Evolutionary conservation across 2,329 filamentous ascomycete genomes (phyloP), one percentile per base, ranked within the genome.

Genomic region (Aureobasidium pullulans): DNA sequence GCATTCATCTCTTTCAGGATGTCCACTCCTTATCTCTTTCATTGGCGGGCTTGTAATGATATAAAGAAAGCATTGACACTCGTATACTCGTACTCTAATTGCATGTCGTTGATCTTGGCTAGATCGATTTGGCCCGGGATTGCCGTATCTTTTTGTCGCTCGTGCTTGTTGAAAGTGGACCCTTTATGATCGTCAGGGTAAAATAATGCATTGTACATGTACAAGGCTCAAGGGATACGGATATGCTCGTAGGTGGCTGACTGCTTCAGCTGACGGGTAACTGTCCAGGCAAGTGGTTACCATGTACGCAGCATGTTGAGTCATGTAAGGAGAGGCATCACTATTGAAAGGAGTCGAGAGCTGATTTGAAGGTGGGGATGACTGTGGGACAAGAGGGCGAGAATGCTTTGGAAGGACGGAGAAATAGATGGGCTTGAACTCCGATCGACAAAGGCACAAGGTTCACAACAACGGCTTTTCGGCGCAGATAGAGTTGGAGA

Each of bases 371-470:
- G 10, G 23, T 11, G 15, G 23, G 13, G 49, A 23, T 23, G 49
- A 11, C 29, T 46, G 52, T 28, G 31, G 40, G 40, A 53, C 34
- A 44, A 29, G 39, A 15, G n/a, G 32, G 52, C n/a, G 19, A 16
- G 52, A 57, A 57, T n/a, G 52, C 29, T 44, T 44, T 44, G 52
- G 52, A 57, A 57, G 15, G 31, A 36, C 52, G 52, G 52, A 46
- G 52, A 57, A 57, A 34, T 36, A 36, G 40, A 54, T 34, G 16
- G 11, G 16, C n/a, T 16, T 19, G 29, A 42, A 42, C 32, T 13
- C 47, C 47, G 48, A 52, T 52, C 48, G 48, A 52, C 34, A 40
- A 52, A 16, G 34, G 44, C 15, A 47, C 44, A 47, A 47, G 44
- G 37, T 54, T 43, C 37, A 32, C 29, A 39, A 29, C 7, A 42